These are phyloP conservation scores for Micractinium sp. DNA, from an alignment of 139 green algal species.

Conservation along the genomic window DNA sequence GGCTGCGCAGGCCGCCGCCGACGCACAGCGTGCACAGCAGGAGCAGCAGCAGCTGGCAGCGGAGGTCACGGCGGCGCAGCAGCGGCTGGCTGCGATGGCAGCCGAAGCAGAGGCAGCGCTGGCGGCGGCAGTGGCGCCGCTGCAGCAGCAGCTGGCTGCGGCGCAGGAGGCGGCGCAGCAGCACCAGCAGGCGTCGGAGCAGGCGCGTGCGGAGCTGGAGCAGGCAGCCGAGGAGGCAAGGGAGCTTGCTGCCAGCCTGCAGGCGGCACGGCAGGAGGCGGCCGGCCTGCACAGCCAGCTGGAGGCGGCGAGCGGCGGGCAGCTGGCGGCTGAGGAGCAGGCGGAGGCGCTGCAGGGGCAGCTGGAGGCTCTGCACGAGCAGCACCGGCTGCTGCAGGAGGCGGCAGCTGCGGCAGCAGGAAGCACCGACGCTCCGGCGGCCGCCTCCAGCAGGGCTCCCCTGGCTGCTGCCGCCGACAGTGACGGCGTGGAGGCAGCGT, in stretches of 20 bases:
- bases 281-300: constrained; percentile 2
- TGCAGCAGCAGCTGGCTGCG: constrained; percentile 32
- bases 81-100: background rate
- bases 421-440: background rate
- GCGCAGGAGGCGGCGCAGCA: background rate
- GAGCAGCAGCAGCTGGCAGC: constrained; percentile 20
- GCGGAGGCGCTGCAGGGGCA: background rate
- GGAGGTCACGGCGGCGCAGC: constrained; percentile 12
- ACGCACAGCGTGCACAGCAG: background rate
- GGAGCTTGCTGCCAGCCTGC: constrained; percentile 14
- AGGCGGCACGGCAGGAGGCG: constrained; percentile 11
- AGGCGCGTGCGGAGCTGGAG: constrained; percentile 1
- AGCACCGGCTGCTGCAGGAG: background rate
- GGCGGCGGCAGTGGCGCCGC: constrained; percentile 2
- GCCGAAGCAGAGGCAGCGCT: constrained; percentile 8
- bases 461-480: background rate
- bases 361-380: background rate
- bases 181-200: background rate
- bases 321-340: background rate
- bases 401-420: background rate
- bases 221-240: background rate
- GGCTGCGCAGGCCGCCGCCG: background rate
- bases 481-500: background rate
- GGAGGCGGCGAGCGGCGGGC: background rate
- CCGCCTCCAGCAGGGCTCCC: background rate